Percentiles rank a stretch among this genome's conserved stretches.
These are phyloP conservation scores for Peronosclerospora sorghi DNA, from an alignment of 352 stramenopile genomes.

Conservation along the genomic window DNA sequence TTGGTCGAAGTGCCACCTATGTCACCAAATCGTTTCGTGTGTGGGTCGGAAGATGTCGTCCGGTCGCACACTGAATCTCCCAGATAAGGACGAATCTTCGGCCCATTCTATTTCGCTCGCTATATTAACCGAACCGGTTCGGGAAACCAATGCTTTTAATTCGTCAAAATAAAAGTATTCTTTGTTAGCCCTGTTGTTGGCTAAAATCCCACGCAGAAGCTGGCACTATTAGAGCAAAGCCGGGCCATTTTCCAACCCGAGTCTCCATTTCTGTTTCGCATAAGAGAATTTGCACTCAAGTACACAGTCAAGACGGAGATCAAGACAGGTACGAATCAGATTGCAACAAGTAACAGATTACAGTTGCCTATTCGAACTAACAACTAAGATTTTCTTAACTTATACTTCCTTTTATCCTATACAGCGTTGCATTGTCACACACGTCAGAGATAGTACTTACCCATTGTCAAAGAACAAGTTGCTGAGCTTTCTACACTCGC, in stretches of 20 bases:
- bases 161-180: too few relatives aligned
- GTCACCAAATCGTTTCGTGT: too few relatives aligned
- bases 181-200: too few relatives aligned
- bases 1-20: too few relatives aligned
- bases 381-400: slow-evolving; percentile 4
- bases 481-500: slow-evolving; percentile 9
- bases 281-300: slow-evolving; percentile 29
- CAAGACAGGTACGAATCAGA: slow-evolving; percentile 7
- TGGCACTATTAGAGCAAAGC: slow-evolving; percentile 4
- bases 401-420: not conserved
- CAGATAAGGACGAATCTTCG: too few relatives aligned
- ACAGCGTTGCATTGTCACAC: not conserved
- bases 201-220: not conserved
- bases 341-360: not conserved
- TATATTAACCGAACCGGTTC: too few relatives aligned
- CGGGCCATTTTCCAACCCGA: slow-evolving; percentile 6
- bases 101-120: too few relatives aligned
- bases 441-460: slow-evolving; percentile 9
- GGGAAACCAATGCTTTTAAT: too few relatives aligned
- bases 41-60: too few relatives aligned
- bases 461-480: slow-evolving; percentile 26
- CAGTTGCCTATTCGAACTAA: slow-evolving; percentile 1
- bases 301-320: slow-evolving; percentile 2
- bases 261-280: slow-evolving; percentile 3
- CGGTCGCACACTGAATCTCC: too few relatives aligned